Evolutionary conservation across 2,329 filamentous ascomycete species (phyloP), one percentile per base, ranked within the genome.

Genomic region (Triangularia verruculosa): DNA sequence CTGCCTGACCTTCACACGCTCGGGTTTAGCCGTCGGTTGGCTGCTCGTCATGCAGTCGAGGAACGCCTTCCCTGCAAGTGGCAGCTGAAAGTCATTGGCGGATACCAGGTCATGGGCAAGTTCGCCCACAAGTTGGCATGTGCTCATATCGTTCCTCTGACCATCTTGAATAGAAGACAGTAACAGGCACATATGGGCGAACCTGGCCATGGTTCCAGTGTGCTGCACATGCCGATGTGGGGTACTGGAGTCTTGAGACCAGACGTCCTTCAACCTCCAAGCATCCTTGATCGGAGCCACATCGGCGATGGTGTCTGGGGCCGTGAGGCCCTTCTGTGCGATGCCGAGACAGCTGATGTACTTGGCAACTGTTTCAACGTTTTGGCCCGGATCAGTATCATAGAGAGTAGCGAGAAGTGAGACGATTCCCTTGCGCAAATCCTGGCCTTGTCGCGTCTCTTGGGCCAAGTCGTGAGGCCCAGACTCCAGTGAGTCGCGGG

Each of bases 121-220:
- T 7, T 59, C 34, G 12, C 32, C 22, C 4, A 66, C 53, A 27
- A 54, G n/a, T 12, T 11, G 8, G 39, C 63, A 63, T 4, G 28
- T 54, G 4, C 20, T 25, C 3, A 20, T 25, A 2, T 58, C 13
- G 2, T 56, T 17, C 7, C n/a, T 28, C 6, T 58, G 27, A 9
- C 34, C 57, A 27, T 28, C 25, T 25, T 1, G 59, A 47, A n/a
- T 27, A 27, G 27, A 27, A 54, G 61, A 57, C 15, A 66, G 55
- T 20, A 69, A 60, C 5, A 65, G 28, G 43, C 61, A 66, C 7
- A 69, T 60, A 2, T 63, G 57, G 11, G 61, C 13, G 27, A 68
- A 65, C 5, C 32, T 57, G n/a, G n/a, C 27, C 62, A 61, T 11
- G 61, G n/a, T n/a, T n/a, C 55, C 24, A 62, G 32, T 30, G 32